A percentile compares a stretch with the other conserved stretches of the same genome.
These are phyloP conservation scores for Albugo candida DNA, from an alignment of 352 stramenopile genomes.

Conservation along the genomic window DNA sequence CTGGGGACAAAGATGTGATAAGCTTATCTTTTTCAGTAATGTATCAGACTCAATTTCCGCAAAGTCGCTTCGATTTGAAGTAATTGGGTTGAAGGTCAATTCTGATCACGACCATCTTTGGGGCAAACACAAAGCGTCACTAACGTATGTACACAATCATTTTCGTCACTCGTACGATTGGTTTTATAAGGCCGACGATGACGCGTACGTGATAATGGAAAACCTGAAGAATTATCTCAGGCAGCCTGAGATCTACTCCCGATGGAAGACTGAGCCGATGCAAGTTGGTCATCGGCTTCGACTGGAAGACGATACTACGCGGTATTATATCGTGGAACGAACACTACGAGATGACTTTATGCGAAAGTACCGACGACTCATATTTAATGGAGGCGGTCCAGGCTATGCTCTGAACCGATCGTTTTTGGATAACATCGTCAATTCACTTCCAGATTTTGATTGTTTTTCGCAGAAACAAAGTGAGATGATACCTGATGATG, in stretches of 20 bases:
- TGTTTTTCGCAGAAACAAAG: constrained; percentile 47
- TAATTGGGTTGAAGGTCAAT: constrained; percentile 45
- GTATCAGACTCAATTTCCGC: constrained; percentile 10
- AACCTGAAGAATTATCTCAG: constrained; percentile 45
- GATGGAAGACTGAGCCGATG: constrained; percentile 32
- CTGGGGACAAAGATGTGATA: constrained; percentile 61
- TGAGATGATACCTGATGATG: constrained; percentile 59
- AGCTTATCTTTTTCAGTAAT: constrained; percentile 74
- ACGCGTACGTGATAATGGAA: constrained; percentile 65
- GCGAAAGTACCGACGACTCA: constrained; percentile 36
- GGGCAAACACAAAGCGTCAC: constrained; percentile 63
- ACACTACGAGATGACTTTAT: constrained; percentile 29
- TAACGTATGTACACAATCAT: constrained; percentile 43
- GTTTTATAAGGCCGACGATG: constrained; percentile 76
- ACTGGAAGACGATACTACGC: constrained; percentile 39
- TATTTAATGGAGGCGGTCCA: constrained; percentile 64
- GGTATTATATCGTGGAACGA: constrained; percentile 63
- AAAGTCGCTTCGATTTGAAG: constrained; percentile 13
- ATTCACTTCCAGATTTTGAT: constrained; percentile 22
- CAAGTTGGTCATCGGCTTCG: constrained; percentile 69
- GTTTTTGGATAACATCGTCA: constrained; percentile 52
- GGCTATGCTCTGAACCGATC: constrained; percentile 61
- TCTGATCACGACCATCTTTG: constrained; percentile 66
- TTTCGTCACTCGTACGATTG: constrained; percentile 67
- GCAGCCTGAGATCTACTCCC: constrained; percentile 41